A percentile compares a stretch with the other conserved stretches of the same genome.
Conservation (phyloP, 2,329 filamentous ascomycete genomes). For the Colletotrichum brevisporum region DNA sequence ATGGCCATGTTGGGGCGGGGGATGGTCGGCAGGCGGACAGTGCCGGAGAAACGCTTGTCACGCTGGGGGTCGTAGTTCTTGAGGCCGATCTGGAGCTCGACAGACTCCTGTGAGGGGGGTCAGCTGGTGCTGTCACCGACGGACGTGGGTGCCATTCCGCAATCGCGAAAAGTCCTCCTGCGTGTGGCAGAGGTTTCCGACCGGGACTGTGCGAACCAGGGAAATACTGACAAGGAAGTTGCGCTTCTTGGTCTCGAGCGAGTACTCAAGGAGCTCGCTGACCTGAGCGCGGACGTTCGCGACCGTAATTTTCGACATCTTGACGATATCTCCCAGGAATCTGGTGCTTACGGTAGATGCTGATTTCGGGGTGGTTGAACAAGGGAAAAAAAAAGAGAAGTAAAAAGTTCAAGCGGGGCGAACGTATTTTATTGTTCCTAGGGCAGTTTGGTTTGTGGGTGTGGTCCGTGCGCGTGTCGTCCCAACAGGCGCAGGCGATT, state of each 20-base stretch:
- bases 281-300: slow-evolving; percentile 97
- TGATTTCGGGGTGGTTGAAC: slow-evolving; percentile 26
- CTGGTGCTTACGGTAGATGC: slow-evolving; percentile 43
- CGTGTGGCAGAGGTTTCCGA: slow-evolving; percentile 64
- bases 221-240: slow-evolving; percentile 80
- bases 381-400: slow-evolving; percentile 1
- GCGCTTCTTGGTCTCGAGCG: slow-evolving; percentile 93
- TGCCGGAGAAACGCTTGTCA: slow-evolving; percentile 99
- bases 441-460: slow-evolving; percentile 32
- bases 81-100: slow-evolving; percentile 92
- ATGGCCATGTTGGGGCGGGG: slow-evolving; percentile 93
- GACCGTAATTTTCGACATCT: slow-evolving; percentile 77
- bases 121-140: slow-evolving; percentile 60
- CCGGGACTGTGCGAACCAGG: not conserved
- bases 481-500: slow-evolving; percentile 31
- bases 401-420: slow-evolving; percentile 37
- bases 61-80: slow-evolving; percentile 99
- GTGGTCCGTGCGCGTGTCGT: slow-evolving; percentile 33
- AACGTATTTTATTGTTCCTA: slow-evolving; percentile 22
- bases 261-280: slow-evolving; percentile 94
- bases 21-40: slow-evolving; percentile 93
- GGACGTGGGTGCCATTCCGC: not conserved
- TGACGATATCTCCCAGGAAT: slow-evolving; percentile 43
- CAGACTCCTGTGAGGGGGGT: slow-evolving; percentile 69
- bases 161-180: not conserved